Conservation (phyloP, 768 basidiomycete species). For the Lactifluus piperatus region DNA sequence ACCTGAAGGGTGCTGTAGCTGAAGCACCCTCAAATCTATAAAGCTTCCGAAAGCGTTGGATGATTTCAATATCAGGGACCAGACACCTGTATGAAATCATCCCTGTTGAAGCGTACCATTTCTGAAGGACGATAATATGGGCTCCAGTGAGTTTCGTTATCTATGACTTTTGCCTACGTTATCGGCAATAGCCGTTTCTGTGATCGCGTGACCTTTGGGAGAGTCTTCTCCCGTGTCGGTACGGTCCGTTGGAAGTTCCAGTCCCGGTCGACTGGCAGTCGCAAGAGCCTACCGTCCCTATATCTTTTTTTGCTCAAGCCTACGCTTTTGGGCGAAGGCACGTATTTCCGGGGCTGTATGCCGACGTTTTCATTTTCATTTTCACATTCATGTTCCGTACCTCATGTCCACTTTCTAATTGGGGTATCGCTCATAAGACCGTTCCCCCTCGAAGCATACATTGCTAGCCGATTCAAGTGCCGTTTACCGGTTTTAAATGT, state of each 20-base stretch:
- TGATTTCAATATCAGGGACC: neutral
- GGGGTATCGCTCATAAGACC: neutral
- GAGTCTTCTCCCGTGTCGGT: neutral
- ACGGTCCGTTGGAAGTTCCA: no score
- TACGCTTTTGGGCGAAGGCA: constrained; percentile 1
- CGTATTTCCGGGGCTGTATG: constrained; percentile 3
- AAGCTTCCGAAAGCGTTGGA: neutral
- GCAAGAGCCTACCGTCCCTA: neutral
- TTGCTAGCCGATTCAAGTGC: constrained; percentile 6
- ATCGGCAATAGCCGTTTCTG: constrained; percentile 4
- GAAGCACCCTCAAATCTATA: neutral
- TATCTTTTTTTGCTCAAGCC: neutral
- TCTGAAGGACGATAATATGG: neutral
- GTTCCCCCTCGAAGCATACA: neutral
- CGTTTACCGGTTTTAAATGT: neutral
- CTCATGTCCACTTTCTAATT: constrained; percentile 6
- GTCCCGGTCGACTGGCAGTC: neutral
- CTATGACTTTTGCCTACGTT: neutral
- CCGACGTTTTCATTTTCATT: neutral
- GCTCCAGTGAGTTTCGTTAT: neutral
- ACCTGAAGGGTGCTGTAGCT: neutral
- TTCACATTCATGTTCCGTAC: neutral
- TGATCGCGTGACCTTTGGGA: neutral
- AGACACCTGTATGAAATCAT: neutral
- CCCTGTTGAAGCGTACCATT: neutral